Evolutionary conservation across 75 land plant genomes (phyloP), one percentile per base, ranked within the genome.

Genomic region (Ceratopteris richardii): DNA sequence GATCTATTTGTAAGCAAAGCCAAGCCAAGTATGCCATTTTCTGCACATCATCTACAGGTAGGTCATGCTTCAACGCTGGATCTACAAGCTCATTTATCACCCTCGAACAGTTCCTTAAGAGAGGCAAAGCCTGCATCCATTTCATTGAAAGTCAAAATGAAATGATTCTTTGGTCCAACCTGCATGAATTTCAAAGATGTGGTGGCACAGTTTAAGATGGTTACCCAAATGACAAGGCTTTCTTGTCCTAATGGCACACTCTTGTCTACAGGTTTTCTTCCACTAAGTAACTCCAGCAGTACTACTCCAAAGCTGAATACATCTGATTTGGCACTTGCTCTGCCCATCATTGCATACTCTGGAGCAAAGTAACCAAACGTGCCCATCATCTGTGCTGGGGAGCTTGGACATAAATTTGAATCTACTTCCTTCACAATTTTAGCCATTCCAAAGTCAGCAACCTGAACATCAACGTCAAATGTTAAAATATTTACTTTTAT

Each of bases 351-450:
- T 51, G 85, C 98, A 74, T 88, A 92, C 66, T 92, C 97, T 23
- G 97, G 97, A 25, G 97, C 93, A 78, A 91, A 91, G 62, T 91
- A 91, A 39, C 97, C 97, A 58, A 85, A 82, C 23, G 97, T 87
- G 13, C 97, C 93, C 44, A 82, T 72, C 81, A 87, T 78, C 61
- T 77, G 65, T 28, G 82, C 82, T 31, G 81, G 93, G 55, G 81
- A 91, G 68, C 61, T 82, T 30, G 76, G 59, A 58, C 76, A 73
- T 31, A 78, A 83, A 10, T 78, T 57, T 39, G 64, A 12, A 47
- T 78, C 85, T 74, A 77, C 83, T 66, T 64, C 64, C 29, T 57
- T 64, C 13, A 85, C 52, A 37, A 75, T 60, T 51, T 77, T 91
- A 17, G 88, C 97, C 85, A 87, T 82, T 41, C 97, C 97, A 68